Percentiles rank a stretch among this genome's conserved stretches.
These are phyloP conservation scores for Coemansia sp. DNA, from an alignment of 192 early-diverging fungal species.

Conservation along the genomic window DNA sequence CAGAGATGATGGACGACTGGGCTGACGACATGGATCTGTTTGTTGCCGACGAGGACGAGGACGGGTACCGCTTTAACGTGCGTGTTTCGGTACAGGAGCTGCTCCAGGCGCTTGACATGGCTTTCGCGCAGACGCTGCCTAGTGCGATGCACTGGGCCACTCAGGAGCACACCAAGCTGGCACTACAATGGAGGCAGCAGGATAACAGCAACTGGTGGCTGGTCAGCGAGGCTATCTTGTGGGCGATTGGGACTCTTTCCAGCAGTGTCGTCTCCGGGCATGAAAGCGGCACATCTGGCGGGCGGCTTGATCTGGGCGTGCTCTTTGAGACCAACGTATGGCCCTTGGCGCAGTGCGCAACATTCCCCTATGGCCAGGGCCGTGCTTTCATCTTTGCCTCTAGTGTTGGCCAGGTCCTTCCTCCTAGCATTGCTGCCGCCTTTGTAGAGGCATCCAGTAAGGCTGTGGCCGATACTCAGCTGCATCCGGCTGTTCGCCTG, in stretches of 20 bases:
- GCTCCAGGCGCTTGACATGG: slow-evolving; percentile 58
- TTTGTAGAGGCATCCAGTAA: slow-evolving; percentile 79
- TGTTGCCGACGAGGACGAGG: slow-evolving; percentile 91
- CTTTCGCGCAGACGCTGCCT: slow-evolving; percentile 58
- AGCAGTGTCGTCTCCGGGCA: slow-evolving; percentile 63
- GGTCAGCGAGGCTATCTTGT: slow-evolving; percentile 79
- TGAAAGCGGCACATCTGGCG: slow-evolving; percentile 29
- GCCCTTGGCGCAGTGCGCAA: slow-evolving; percentile 56
- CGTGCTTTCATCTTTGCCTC: slow-evolving; percentile 89
- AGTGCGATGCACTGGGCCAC: slow-evolving; percentile 59
- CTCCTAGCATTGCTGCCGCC: slow-evolving; percentile 64
- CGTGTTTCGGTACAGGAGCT: slow-evolving; percentile 82
- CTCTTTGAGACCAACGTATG: slow-evolving; percentile 85
- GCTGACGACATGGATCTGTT: slow-evolving; percentile 82
- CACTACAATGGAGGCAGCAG: slow-evolving; percentile 56
- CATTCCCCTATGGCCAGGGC: slow-evolving; percentile 83
- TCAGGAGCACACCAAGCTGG: slow-evolving; percentile 55
- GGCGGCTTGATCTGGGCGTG: slow-evolving; percentile 71
- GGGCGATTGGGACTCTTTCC: slow-evolving; percentile 71
- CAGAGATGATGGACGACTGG: slow-evolving; percentile 81
- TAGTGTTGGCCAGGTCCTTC: slow-evolving; percentile 75
- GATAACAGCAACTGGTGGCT: slow-evolving; percentile 79
- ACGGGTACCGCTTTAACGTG: slow-evolving; percentile 83
- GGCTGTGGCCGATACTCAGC: slow-evolving; percentile 59
- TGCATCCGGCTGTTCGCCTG: slow-evolving; percentile 48